A percentile compares a stretch with the other conserved stretches of the same genome.
Evolutionary conservation across 352 stramenopile species (phyloP).

Genomic region (Phytopythium helicoides): DNA sequence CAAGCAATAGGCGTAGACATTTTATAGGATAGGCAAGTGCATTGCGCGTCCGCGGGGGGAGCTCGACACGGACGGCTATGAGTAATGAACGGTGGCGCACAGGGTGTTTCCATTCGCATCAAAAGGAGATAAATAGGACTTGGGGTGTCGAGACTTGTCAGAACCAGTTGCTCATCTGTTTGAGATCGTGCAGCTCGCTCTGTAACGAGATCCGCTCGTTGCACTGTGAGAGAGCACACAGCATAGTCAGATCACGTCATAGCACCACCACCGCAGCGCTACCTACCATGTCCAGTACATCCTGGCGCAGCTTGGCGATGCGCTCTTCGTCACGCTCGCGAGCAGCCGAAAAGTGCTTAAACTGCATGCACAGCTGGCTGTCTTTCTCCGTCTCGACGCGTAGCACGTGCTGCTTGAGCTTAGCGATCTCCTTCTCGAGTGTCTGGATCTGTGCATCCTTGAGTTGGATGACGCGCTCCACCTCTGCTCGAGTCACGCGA

Average conservation of each 20-base stretch:
- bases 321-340: conserved; percentile 50
- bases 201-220: conserved; percentile 54
- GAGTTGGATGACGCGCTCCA: conserved; percentile 45
- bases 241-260: conserved; percentile 1
- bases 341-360: conserved; percentile 32
- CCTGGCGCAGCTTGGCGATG: conserved; percentile 49
- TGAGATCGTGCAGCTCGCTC: conserved; percentile 51
- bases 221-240: conserved; percentile 26
- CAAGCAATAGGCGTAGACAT: no score
- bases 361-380: conserved; percentile 54
- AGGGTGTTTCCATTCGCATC: no score
- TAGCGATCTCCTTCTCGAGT: conserved; percentile 54
- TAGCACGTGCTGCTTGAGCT: conserved; percentile 37
- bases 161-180: conserved; percentile 51
- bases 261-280: not conserved
- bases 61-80: not conserved
- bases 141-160: conserved; percentile 6
- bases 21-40: no score
- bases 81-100: conserved; percentile 1
- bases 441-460: conserved; percentile 57
- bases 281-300: conserved; percentile 54
- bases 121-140: no score
- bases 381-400: conserved; percentile 52
- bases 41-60: not conserved
- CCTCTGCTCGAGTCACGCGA: conserved; percentile 28